Conservation (phyloP, 163 green algal species). For the Coccomyxa subellipsoidea region DNA sequence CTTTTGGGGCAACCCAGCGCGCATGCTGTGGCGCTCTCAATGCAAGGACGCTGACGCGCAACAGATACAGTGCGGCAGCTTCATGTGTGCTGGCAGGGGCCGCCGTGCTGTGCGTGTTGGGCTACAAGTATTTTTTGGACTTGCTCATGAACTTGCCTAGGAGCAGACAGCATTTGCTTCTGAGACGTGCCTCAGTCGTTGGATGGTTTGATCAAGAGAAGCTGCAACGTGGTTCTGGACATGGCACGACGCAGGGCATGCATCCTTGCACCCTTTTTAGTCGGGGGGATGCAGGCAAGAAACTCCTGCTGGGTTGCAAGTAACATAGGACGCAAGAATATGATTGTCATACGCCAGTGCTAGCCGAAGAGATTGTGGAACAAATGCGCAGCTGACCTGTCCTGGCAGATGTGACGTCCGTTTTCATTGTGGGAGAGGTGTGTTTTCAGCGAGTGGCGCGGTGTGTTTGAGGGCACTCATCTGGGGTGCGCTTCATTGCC, state of each 20-base stretch:
- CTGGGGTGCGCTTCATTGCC: not conserved
- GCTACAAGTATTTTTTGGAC: not conserved
- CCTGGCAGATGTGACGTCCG: not conserved
- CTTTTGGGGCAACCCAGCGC: no score
- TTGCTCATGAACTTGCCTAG: not conserved
- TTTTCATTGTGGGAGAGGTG: not conserved
- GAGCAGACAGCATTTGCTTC: not conserved
- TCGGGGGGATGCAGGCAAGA: not conserved
- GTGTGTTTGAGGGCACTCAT: not conserved
- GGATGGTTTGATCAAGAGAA: not conserved
- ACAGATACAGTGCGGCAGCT: not conserved
- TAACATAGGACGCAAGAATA: not conserved
- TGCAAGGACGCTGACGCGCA: not conserved
- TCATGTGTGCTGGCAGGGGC: not conserved
- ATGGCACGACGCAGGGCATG: not conserved
- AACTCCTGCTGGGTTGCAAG: not conserved
- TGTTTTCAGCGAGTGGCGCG: not conserved
- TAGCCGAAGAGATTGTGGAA: not conserved
- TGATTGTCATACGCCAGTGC: not conserved
- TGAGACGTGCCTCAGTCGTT: not conserved
- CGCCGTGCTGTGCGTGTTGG: not conserved
- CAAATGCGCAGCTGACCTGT: not conserved
- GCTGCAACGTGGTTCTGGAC: not conserved
- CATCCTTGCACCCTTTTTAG: not conserved
- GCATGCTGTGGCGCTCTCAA: not conserved